Conservation (phyloP, 352 stramenopile species). For the Phytopythium ostracodes region DNA sequence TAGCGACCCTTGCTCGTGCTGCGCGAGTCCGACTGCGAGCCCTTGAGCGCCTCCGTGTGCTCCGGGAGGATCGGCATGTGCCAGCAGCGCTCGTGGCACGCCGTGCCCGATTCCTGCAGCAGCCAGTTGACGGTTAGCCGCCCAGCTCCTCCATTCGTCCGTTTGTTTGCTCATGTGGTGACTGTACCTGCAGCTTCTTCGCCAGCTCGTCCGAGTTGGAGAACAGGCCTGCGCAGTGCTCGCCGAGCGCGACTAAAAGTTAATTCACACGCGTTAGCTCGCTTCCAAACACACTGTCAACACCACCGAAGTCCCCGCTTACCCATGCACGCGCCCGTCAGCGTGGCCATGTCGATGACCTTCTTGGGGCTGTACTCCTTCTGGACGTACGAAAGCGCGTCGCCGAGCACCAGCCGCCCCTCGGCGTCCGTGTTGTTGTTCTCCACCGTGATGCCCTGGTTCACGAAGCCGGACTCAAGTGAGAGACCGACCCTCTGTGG, state of each 20-base stretch:
- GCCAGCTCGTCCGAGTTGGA: slow-evolving; percentile 89
- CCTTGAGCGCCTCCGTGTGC: slow-evolving; percentile 80
- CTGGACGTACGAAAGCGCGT: slow-evolving; percentile 88
- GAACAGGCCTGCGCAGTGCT: slow-evolving; percentile 90
- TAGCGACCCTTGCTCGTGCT: slow-evolving; percentile 77
- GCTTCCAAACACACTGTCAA: not conserved
- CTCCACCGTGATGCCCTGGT: slow-evolving; percentile 81
- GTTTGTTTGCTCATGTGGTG: not conserved
- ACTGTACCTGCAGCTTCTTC: slow-evolving; percentile 42
- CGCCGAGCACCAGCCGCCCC: slow-evolving; percentile 87
- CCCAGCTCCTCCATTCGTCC: not conserved
- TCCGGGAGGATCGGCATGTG: slow-evolving; percentile 85
- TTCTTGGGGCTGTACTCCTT: slow-evolving; percentile 87
- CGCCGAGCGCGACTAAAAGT: slow-evolving; percentile 69
- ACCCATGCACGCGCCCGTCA: slow-evolving; percentile 89
- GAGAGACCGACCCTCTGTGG: not conserved
- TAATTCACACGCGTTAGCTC: too few relatives aligned
- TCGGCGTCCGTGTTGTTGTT: slow-evolving; percentile 93
- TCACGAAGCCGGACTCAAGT: not conserved
- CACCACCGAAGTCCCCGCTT: not conserved
- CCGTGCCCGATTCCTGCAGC: slow-evolving; percentile 39
- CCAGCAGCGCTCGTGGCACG: slow-evolving; percentile 86
- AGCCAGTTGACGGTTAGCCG: slow-evolving; percentile 4
- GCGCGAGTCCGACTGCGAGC: slow-evolving; percentile 71
- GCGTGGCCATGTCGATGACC: slow-evolving; percentile 93